phyloP scores from a whole-genome alignment of 2,329 filamentous ascomycete genomes.

The Chaetomium globosum region DNA sequence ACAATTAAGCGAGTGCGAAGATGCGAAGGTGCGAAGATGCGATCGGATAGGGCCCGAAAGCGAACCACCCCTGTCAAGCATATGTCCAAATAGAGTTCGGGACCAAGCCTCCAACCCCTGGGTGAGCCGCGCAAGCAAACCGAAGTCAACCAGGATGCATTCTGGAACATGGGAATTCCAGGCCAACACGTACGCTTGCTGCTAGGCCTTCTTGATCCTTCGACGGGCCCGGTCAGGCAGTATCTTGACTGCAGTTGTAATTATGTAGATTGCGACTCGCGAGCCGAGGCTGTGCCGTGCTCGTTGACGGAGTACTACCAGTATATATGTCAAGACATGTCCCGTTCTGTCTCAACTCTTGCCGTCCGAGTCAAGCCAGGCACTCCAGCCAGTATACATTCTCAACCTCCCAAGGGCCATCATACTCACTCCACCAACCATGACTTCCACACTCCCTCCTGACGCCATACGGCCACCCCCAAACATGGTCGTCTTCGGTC shows the following conservation, averaged over 20 bases:
- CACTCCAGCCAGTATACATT: too few relatives aligned
- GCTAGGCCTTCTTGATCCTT: background rate
- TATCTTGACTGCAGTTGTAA: background rate
- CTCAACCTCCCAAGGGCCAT: background rate
- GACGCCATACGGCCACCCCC: slow-evolving; percentile 16
- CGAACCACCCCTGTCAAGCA: background rate
- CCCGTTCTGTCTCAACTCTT: background rate
- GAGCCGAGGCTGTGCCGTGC: background rate
- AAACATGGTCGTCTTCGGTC: slow-evolving; percentile 46
- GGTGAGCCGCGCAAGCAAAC: background rate
- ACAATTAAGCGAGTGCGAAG: background rate
- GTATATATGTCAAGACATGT: background rate
- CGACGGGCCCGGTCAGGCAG: background rate
- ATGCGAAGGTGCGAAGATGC: background rate
- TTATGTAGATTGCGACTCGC: background rate
- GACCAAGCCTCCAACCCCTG: background rate
- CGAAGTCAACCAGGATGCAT: background rate
- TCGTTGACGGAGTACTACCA: background rate
- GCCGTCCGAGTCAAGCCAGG: background rate
- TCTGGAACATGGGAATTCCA: background rate
- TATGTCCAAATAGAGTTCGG: background rate
- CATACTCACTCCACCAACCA: background rate
- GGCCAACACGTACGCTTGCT: background rate
- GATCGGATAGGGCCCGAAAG: background rate
- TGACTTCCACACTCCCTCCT: slow-evolving; percentile 35